Conservation (phyloP, 2,329 filamentous ascomycete species). For the Penicillium concentricum region DNA sequence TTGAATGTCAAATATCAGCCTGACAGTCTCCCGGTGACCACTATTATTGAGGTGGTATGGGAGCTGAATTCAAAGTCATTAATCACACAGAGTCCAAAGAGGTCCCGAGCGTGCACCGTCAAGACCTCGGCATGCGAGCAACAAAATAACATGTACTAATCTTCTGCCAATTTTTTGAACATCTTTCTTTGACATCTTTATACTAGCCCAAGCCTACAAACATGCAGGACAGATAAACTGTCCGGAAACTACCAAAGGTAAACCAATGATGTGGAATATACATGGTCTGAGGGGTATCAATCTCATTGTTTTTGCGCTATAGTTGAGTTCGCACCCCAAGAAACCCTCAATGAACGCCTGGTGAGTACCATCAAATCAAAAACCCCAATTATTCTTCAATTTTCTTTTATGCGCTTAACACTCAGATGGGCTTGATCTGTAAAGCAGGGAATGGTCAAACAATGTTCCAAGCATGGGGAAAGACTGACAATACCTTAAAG, state of each 20-base stretch:
- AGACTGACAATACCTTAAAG: slow-evolving; percentile 68
- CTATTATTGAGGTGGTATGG: neutral
- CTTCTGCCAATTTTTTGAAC: neutral
- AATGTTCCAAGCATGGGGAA: neutral
- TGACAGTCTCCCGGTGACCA: neutral
- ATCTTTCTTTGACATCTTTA: neutral
- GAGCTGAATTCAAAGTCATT: neutral
- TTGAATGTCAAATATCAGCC: neutral
- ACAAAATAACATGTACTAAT: no score
- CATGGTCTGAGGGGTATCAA: slow-evolving; percentile 6
- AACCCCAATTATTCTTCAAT: slow-evolving; percentile 3
- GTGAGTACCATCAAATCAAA: slow-evolving; percentile 21
- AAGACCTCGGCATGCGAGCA: no score
- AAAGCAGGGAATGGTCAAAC: slow-evolving; percentile 1
- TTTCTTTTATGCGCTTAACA: neutral
- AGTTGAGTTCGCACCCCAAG: slow-evolving; percentile 9
- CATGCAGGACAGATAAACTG: neutral
- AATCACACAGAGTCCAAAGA: neutral
- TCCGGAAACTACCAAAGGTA: neutral
- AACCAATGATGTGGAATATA: neutral
- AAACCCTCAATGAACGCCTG: slow-evolving; percentile 23
- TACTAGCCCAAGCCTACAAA: neutral
- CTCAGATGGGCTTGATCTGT: slow-evolving; percentile 55
- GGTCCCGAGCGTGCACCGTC: neutral
- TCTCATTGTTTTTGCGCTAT: slow-evolving; percentile 6